Evolutionary conservation across 129 eudicot species (phyloP).

Genomic region (Glebionis coronaria): DNA sequence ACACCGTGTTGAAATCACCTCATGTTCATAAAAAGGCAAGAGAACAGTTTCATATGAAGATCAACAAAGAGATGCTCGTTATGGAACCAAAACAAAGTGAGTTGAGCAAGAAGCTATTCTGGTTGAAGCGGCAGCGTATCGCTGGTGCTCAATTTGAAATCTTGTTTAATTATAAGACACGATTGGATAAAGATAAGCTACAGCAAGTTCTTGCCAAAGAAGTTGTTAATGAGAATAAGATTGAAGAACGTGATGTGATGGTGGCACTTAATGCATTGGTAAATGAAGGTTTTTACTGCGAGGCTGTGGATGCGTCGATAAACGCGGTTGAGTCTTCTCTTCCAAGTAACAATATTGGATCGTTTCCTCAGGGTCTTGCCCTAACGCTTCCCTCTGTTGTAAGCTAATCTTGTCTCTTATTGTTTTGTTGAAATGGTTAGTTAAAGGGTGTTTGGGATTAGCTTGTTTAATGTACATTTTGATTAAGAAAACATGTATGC

Average conservation of each 20-base stretch:
- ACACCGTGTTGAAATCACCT: slow-evolving; percentile 37
- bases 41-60: slow-evolving; percentile 35
- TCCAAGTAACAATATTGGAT: slow-evolving; percentile 62
- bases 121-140: slow-evolving; percentile 39
- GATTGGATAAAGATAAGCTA: slow-evolving; percentile 33
- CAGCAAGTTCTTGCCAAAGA: slow-evolving; percentile 32
- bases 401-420: slow-evolving; percentile 21
- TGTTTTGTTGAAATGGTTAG: background rate
- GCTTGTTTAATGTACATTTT: background rate
- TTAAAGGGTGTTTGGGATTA: background rate
- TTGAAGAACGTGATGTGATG: slow-evolving; percentile 56
- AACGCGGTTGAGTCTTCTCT: slow-evolving; percentile 72
- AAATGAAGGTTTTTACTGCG: slow-evolving; percentile 65
- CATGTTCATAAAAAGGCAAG: slow-evolving; percentile 40
- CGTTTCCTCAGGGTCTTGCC: slow-evolving; percentile 72
- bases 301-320: slow-evolving; percentile 80
- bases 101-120: slow-evolving; percentile 29
- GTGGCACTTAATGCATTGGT: slow-evolving; percentile 49
- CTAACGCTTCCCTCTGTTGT: slow-evolving; percentile 72
- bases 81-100: slow-evolving; percentile 34
- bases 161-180: slow-evolving; percentile 27
- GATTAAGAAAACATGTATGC: background rate
- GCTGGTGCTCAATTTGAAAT: slow-evolving; percentile 41
- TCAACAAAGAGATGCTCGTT: slow-evolving; percentile 33
- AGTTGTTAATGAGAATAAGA: slow-evolving; percentile 54